phyloP scores from a whole-genome alignment of 176 grass and related monocot genomes.

The Cymbopogon citratus region DNA sequence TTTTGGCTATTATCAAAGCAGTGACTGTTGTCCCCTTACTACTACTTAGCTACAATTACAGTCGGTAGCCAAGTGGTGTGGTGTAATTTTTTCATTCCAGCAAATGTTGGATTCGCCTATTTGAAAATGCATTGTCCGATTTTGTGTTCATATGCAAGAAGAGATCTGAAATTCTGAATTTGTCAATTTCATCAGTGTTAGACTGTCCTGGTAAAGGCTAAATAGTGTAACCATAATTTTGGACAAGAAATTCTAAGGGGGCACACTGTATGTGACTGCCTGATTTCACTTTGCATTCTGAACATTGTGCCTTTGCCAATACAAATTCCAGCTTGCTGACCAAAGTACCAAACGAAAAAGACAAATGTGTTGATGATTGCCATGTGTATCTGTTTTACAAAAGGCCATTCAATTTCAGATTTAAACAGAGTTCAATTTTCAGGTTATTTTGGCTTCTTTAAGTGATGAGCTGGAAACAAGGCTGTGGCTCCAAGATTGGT shows the following conservation, averaged over 20 bases:
- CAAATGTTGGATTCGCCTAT: conserved; percentile 13
- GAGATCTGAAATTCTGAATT: too few species aligned
- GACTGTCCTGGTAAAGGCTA: neutral
- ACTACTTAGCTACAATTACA: neutral
- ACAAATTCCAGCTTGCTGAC: conserved; percentile 5
- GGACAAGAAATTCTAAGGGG: neutral
- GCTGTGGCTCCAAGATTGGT: conserved; percentile 81
- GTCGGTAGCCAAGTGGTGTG: neutral
- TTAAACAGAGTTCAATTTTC: conserved; percentile 27
- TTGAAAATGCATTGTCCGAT: neutral
- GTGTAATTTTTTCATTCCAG: neutral
- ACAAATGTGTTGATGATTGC: neutral
- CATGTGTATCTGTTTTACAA: neutral
- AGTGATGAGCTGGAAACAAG: conserved; percentile 73
- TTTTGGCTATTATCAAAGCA: conserved; percentile 2
- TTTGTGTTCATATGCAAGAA: conserved; percentile 21
- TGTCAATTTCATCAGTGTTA: neutral
- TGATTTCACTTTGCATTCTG: neutral
- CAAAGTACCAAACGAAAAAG: conserved; percentile 6
- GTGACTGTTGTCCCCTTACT: neutral
- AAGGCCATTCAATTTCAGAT: conserved; percentile 9
- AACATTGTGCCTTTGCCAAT: neutral
- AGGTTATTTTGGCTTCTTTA: conserved; percentile 86
- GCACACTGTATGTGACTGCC: neutral
- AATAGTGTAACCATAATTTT: neutral